A percentile compares a stretch with the other conserved stretches of the same genome.
These are phyloP conservation scores for Aspergillus egyptiacus DNA, from an alignment of 495 filamentous ascomycete species.

Conservation along the genomic window DNA sequence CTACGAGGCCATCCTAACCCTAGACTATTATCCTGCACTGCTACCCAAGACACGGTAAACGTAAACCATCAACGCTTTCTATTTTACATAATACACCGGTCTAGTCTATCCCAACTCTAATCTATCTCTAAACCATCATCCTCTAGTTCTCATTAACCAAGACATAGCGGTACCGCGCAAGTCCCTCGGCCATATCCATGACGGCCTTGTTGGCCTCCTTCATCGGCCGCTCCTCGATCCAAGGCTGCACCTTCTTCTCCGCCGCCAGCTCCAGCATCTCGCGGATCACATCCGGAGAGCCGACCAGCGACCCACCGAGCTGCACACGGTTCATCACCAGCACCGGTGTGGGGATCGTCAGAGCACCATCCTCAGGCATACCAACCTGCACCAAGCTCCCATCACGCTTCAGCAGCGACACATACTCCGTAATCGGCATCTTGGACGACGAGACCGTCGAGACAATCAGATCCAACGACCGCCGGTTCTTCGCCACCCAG, in stretches of 20 bases:
- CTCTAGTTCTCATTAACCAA: slow-evolving; percentile 52
- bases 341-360: slow-evolving; percentile 54
- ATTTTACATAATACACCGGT: no score
- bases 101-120: background rate
- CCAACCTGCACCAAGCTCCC: slow-evolving; percentile 79
- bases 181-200: slow-evolving; percentile 60
- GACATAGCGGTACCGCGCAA: slow-evolving; percentile 71
- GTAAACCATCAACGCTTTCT: no score
- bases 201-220: slow-evolving; percentile 68
- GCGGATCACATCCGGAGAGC: slow-evolving; percentile 63
- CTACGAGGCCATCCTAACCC: no score
- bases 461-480: slow-evolving; percentile 76
- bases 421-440: slow-evolving; percentile 69
- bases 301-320: slow-evolving; percentile 64
- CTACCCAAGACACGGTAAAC: no score
- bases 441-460: slow-evolving; percentile 69
- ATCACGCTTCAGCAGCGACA: slow-evolving; percentile 59
- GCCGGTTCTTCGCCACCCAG: slow-evolving; percentile 60
- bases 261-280: slow-evolving; percentile 77
- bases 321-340: slow-evolving; percentile 56
- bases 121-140: background rate
- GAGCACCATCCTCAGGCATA: slow-evolving; percentile 57
- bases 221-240: slow-evolving; percentile 66
- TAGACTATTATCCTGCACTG: no score
- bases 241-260: slow-evolving; percentile 64